A percentile compares a stretch with the other conserved stretches of the same genome.
Conservation (phyloP, 2,329 filamentous ascomycete species). For the Monosporascus sp. region DNA sequence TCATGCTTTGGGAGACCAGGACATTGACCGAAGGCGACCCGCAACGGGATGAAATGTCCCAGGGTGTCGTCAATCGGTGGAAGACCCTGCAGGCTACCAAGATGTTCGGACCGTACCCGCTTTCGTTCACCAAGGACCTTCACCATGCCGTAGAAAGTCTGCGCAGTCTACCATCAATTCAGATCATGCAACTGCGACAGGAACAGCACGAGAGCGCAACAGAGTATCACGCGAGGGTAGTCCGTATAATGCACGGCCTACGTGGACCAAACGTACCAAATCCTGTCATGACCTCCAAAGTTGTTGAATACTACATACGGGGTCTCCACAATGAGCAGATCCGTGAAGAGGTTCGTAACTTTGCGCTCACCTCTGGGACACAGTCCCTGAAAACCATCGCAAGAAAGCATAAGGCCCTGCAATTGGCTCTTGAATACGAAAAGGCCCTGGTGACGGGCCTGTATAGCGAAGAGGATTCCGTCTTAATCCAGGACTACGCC, state of each 20-base stretch:
- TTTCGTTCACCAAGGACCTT: constrained; percentile 49
- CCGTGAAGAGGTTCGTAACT: constrained; percentile 36
- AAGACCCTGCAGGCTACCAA: constrained; percentile 33
- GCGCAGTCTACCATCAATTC: constrained; percentile 47
- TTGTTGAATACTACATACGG: constrained; percentile 39
- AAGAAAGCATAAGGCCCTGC: constrained; percentile 48
- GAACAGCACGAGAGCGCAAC: constrained; percentile 44
- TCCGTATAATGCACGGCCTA: constrained; percentile 33
- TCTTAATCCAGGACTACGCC: constrained; percentile 45
- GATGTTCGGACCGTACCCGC: constrained; percentile 39
- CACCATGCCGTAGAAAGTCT: constrained; percentile 43
- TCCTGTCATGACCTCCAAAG: constrained; percentile 13
- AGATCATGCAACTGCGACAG: constrained; percentile 50
- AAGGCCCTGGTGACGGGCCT: constrained; percentile 43
- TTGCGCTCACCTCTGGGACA: constrained; percentile 18
- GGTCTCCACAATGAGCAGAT: constrained; percentile 46
- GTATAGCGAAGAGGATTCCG: constrained; percentile 34
- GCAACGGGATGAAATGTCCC: constrained; percentile 31
- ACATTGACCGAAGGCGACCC: constrained; percentile 29
- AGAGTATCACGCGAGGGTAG: constrained; percentile 43
- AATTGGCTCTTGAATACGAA: constrained; percentile 52
- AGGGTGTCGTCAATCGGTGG: constrained; percentile 40
- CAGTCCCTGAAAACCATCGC: constrained; percentile 36
- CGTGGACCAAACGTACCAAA: constrained; percentile 19
- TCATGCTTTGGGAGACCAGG: constrained; percentile 39